Conservation (phyloP, 2,329 filamentous ascomycete species). For the Diaporthe humulicola region DNA sequence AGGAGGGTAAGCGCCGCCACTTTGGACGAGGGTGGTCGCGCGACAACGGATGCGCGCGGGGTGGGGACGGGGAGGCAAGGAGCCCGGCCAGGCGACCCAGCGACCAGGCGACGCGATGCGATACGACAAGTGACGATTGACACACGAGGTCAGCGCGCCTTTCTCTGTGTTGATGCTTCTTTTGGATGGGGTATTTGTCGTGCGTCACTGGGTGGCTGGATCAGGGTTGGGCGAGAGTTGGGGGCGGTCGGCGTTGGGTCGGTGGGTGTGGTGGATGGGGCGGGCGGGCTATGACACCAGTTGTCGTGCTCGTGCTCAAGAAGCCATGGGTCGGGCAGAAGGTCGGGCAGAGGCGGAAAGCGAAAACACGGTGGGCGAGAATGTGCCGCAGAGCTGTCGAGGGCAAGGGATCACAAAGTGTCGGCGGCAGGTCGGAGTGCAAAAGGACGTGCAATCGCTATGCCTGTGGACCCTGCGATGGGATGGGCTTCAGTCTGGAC, state of each 20-base stretch:
- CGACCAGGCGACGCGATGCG: conserved; percentile 35
- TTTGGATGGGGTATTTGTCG: conserved; percentile 11
- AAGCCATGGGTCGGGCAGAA: conserved; percentile 35
- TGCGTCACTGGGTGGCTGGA: conserved; percentile 32
- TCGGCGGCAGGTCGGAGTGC: not conserved
- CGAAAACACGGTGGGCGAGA: conserved; percentile 8
- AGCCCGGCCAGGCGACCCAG: conserved; percentile 23
- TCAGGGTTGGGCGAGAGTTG: conserved; percentile 18
- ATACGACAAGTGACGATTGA: conserved; percentile 19
- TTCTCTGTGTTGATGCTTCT: not conserved
- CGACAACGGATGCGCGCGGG: conserved; percentile 50
- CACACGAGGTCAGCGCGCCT: conserved; percentile 14
- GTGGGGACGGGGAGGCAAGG: conserved; percentile 32
- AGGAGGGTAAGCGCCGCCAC: conserved; percentile 70
- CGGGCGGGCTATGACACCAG: conserved; percentile 33
- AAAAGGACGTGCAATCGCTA: not conserved
- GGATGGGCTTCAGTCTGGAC: conserved; percentile 19
- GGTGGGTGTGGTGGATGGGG: conserved; percentile 21
- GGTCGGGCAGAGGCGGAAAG: conserved; percentile 20
- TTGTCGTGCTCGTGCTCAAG: conserved; percentile 30
- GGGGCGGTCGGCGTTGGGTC: conserved; percentile 12
- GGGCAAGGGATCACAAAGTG: not conserved
- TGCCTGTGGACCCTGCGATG: conserved; percentile 23
- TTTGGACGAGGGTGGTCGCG: conserved; percentile 52
- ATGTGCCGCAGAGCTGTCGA: conserved; percentile 19